Conservation (phyloP, 2,329 filamentous ascomycete species). For the Colletotrichum lini region DNA sequence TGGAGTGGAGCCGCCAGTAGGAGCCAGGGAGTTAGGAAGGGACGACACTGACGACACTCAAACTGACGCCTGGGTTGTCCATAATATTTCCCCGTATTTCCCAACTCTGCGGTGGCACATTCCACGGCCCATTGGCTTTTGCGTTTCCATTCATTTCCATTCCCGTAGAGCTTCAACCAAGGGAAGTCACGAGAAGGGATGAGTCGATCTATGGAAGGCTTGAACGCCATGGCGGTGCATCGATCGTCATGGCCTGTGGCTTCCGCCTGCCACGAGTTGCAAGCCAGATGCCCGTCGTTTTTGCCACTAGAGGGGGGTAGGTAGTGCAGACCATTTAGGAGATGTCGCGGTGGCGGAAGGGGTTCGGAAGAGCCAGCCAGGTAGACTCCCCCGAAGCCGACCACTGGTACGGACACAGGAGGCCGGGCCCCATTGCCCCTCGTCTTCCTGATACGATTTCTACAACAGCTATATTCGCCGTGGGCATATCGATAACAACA, state of each 20-base stretch:
- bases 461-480: neutral
- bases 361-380: neutral
- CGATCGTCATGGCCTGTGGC: neutral
- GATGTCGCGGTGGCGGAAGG: neutral
- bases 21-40: constrained; percentile 19
- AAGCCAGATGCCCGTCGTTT: neutral
- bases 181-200: neutral
- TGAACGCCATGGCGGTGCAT: neutral
- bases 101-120: constrained; percentile 25
- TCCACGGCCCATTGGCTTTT: constrained; percentile 3
- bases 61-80: neutral
- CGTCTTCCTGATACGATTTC: neutral
- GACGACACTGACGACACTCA: neutral
- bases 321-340: neutral
- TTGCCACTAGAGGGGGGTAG: neutral
- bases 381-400: too few species aligned
- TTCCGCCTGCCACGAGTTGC: neutral
- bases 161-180: constrained; percentile 1
- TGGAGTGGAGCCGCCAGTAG: neutral
- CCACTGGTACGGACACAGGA: too few species aligned
- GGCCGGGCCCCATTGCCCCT: neutral
- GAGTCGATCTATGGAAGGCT: neutral
- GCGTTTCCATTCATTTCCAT: constrained; percentile 2
- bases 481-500: too few species aligned
- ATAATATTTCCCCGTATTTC: constrained; percentile 27